Base-by-base conservation (phyloP, 441 rosid genomes). In the Pelargonium cotyledonis region DNA sequence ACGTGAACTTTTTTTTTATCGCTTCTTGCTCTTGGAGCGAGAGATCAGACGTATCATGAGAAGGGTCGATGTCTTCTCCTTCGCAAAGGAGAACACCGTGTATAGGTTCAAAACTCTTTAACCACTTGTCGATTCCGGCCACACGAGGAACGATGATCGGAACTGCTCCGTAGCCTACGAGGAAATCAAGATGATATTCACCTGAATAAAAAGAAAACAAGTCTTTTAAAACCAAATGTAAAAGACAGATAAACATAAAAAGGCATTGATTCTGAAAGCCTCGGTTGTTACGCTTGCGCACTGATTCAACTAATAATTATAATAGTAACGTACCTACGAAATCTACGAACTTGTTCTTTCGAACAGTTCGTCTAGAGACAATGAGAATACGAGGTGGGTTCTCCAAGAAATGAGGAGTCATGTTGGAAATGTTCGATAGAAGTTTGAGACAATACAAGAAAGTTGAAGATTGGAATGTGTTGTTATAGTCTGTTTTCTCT, bases 171-270 rank as follows among this genome's bases (percentile, higher is more conserved):
- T 92, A 83, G 9, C 78, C 66, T 1, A 88, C 90, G 49, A 92
- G 84, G n/a, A 92, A 89, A 84, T 92, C 96, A 57, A 92, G 86
- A 76, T 92, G 97, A 68, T 88, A 92, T 70, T 92, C 96, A 43
- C 97, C 96, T 89, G 26, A 23, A 23, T n/a, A 23, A 23, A 23
- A 23, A 23, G 0, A 23, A 23, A 23, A 23, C 26, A 23, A 23
- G 26, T 0, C 26, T 23, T 23, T 23, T 23, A 23, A 2, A 23
- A 23, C 26, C 26, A 23, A 23, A 23, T 23, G 2, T 23, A 23
- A 23, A 2, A 23, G 26, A 23, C 2, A 23, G 2, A 23, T 2
- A 23, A 0, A 23, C 2, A 23, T 23, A 23, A 23, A 23, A 23
- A 23, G 26, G 2, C 26, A 23, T 23, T 23, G n/a, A n/a, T n/a